Conservation (phyloP, 768 basidiomycete genomes). For the Suillus subaureus region DNA sequence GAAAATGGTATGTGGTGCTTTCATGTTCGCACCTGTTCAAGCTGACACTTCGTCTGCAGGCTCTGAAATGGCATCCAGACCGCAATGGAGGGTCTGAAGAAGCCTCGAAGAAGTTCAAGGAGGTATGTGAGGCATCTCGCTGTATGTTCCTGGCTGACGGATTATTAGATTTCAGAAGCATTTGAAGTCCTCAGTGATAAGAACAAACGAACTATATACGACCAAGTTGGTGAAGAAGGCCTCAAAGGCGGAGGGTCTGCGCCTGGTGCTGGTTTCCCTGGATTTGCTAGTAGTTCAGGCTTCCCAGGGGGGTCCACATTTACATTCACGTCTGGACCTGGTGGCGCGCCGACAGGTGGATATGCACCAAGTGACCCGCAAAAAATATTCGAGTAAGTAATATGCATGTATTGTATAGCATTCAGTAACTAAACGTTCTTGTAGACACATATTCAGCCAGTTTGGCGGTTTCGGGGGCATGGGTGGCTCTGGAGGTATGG, state of each 20-base stretch:
- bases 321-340: slow-evolving; percentile 55
- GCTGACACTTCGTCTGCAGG: slow-evolving; percentile 42
- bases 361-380: slow-evolving; percentile 83
- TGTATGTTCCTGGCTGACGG: background rate
- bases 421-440: slow-evolving; percentile 6
- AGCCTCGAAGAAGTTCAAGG: slow-evolving; percentile 89
- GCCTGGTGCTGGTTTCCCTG: slow-evolving; percentile 50
- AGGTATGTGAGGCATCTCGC: slow-evolving; percentile 48
- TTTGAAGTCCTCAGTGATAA: slow-evolving; percentile 93
- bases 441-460: slow-evolving; percentile 58
- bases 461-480: slow-evolving; percentile 28
- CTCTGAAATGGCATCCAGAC: slow-evolving; percentile 95
- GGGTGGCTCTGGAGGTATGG: slow-evolving; percentile 22
- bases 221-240: slow-evolving; percentile 95
- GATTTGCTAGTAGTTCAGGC: slow-evolving; percentile 40
- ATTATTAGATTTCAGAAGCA: slow-evolving; percentile 80
- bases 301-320: slow-evolving; percentile 57
- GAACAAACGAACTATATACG: slow-evolving; percentile 83
- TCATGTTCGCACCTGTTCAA: slow-evolving; percentile 6
- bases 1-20: slow-evolving; percentile 66
- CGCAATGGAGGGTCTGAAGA: slow-evolving; percentile 85
- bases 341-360: slow-evolving; percentile 48
- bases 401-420: background rate
- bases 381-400: slow-evolving; percentile 84
- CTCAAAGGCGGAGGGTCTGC: slow-evolving; percentile 70